Conservation (phyloP, 2,329 filamentous ascomycete species). For the Chrysosporium queenslandicum region DNA sequence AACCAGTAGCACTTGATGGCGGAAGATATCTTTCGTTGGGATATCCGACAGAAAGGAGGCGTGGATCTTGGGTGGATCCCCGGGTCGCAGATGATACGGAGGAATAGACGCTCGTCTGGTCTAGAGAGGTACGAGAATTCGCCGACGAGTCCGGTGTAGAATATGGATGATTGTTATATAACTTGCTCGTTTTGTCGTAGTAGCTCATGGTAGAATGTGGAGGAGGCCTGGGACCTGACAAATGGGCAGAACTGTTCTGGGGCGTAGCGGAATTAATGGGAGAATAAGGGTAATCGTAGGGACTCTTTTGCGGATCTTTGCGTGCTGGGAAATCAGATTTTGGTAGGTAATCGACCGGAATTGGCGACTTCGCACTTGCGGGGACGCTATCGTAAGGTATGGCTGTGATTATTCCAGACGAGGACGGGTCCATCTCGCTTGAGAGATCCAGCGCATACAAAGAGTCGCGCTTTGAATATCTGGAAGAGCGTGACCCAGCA, state of each 20-base stretch:
- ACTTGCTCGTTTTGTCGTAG: slow-evolving; percentile 65
- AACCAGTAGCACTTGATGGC: slow-evolving; percentile 24
- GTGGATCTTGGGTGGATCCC: slow-evolving; percentile 44
- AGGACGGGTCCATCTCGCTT: slow-evolving; percentile 56
- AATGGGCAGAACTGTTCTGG: slow-evolving; percentile 45
- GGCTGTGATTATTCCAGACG: slow-evolving; percentile 73
- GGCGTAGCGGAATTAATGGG: slow-evolving; percentile 51
- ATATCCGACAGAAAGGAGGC: slow-evolving; percentile 34
- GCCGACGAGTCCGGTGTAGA: slow-evolving; percentile 43
- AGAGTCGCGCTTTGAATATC: slow-evolving; percentile 63
- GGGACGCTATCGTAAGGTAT: slow-evolving; percentile 72
- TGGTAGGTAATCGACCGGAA: slow-evolving; percentile 63
- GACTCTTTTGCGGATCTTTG: slow-evolving; percentile 64
- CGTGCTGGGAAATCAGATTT: slow-evolving; percentile 51
- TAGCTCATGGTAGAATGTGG: slow-evolving; percentile 44
- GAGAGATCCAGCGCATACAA: slow-evolving; percentile 61
- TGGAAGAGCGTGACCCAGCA: slow-evolving; percentile 58
- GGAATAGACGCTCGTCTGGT: slow-evolving; percentile 57
- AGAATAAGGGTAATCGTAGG: slow-evolving; percentile 77
- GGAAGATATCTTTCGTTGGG: slow-evolving; percentile 28
- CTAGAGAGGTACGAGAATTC: slow-evolving; percentile 49
- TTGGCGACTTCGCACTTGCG: slow-evolving; percentile 57
- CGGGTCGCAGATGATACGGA: slow-evolving; percentile 50
- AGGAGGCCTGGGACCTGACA: slow-evolving; percentile 52
- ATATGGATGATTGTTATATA: slow-evolving; percentile 50